Evolutionary conservation across 176 grass and related monocot species (phyloP).

Genomic region (Musa itinerans): DNA sequence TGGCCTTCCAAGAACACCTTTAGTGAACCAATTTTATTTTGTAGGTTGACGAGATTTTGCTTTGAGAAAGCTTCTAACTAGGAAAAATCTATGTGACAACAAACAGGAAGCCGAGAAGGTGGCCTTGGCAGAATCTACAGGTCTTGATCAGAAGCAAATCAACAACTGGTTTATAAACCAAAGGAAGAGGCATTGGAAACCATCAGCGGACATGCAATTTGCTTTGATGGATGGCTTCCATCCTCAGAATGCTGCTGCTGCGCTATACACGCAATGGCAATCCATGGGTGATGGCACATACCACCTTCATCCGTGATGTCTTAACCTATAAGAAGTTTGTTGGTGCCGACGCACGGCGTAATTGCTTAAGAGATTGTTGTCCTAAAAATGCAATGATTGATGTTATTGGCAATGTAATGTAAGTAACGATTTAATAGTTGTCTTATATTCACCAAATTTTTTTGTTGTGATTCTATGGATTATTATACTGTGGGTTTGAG

Average conservation of each 20-base stretch:
- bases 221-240: slow-evolving; percentile 53
- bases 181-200: slow-evolving; percentile 92
- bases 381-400: too few relatives aligned
- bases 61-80: too few relatives aligned
- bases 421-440: too few relatives aligned
- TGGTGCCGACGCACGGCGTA: too few relatives aligned
- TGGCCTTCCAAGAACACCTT: too few relatives aligned
- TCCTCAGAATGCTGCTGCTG: slow-evolving; percentile 18
- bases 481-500: neutral
- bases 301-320: slow-evolving; percentile 4
- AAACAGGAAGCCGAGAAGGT: slow-evolving; percentile 72
- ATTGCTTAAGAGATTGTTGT: too few relatives aligned
- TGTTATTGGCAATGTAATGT: too few relatives aligned
- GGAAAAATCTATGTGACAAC: neutral
- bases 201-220: slow-evolving; percentile 48
- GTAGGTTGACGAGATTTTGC: too few relatives aligned
- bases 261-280: slow-evolving; percentile 32
- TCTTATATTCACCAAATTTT: too few relatives aligned
- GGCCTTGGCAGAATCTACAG: slow-evolving; percentile 57
- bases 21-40: too few relatives aligned
- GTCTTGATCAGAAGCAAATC: slow-evolving; percentile 87
- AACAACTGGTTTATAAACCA: slow-evolving; percentile 99
- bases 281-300: slow-evolving; percentile 42
- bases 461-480: neutral
- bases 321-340: too few relatives aligned